Conservation (phyloP, 441 rosid genomes). For the Rhodomyrtus psidioides region DNA sequence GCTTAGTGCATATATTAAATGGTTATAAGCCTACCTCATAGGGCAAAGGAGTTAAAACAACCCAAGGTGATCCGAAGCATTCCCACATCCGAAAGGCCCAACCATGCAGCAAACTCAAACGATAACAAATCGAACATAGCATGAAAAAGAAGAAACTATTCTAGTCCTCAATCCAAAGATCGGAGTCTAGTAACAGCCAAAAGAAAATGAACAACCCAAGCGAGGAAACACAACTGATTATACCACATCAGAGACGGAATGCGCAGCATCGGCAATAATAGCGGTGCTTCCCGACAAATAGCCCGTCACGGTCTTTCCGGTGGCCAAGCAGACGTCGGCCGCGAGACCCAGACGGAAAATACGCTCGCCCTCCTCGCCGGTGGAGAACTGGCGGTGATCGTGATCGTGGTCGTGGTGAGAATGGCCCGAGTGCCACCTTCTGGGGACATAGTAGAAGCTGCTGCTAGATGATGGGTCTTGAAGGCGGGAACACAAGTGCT, state of each 20-base stretch:
- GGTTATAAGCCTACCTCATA: not conserved
- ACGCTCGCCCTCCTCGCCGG: conserved; percentile 42
- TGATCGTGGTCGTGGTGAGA: conserved; percentile 22
- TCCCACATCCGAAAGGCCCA: not conserved
- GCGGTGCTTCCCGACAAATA: conserved; percentile 63
- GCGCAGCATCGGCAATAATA: conserved; percentile 63
- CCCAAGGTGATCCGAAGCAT: not conserved
- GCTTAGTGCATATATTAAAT: not conserved
- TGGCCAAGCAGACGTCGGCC: conserved; percentile 46
- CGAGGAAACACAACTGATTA: not conserved
- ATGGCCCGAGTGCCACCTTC: conserved; percentile 73
- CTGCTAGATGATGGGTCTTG: not conserved
- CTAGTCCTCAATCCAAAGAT: not conserved
- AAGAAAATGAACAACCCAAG: not conserved
- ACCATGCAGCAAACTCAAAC: too few species aligned
- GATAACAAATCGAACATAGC: too few species aligned
- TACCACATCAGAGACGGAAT: conserved; percentile 66
- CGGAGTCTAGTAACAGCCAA: not conserved
- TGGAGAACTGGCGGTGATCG: conserved; percentile 10
- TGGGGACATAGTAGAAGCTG: conserved; percentile 21
- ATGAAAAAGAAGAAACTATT: not conserved
- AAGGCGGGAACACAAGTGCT: conserved; percentile 12
- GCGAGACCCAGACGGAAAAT: conserved; percentile 76
- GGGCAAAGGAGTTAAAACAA: not conserved
- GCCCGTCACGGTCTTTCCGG: conserved; percentile 57